Percentiles rank a stretch among this genome's conserved stretches.
Conservation (phyloP, 1,284 basidiomycete species). For the Cryptococcus sp. region DNA sequence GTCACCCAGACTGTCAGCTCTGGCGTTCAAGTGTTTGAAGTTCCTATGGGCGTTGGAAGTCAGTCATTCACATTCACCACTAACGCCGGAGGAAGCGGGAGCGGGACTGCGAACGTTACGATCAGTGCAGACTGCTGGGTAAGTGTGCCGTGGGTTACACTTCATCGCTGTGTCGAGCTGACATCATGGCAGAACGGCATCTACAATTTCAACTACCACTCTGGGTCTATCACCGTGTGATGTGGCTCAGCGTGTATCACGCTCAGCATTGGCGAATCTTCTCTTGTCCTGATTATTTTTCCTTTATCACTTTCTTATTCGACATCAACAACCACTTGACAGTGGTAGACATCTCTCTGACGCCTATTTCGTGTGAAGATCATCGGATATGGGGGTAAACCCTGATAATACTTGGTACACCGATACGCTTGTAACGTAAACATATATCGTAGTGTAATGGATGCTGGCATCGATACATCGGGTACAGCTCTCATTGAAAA, state of each 20-base stretch:
- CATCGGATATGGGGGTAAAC: neutral
- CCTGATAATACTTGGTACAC: neutral
- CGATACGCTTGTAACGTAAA: neutral
- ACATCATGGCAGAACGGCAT: constrained; percentile 32
- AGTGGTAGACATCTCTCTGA: neutral
- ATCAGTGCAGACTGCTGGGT: constrained; percentile 41
- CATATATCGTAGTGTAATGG: neutral
- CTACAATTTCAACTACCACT: constrained; percentile 52
- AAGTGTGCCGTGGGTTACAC: constrained; percentile 14
- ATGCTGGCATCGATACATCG: neutral
- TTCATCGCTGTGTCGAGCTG: neutral
- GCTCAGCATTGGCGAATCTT: neutral
- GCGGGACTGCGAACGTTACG: constrained; percentile 22
- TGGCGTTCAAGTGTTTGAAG: constrained; percentile 39
- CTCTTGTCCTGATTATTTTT: neutral
- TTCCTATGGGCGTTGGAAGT: constrained; percentile 45
- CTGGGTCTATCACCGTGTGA: constrained; percentile 29
- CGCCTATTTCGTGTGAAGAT: neutral
- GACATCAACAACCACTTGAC: constrained; percentile 1
- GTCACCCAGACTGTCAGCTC: constrained; percentile 32
- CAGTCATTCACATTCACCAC: constrained; percentile 39
- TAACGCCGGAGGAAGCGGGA: constrained; percentile 16
- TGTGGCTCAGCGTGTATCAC: neutral
- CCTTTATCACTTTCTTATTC: neutral
- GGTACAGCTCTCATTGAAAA: neutral